These are phyloP conservation scores for Leishmania mexicana DNA, from an alignment of 208 protist genomes.

Conservation along the genomic window DNA sequence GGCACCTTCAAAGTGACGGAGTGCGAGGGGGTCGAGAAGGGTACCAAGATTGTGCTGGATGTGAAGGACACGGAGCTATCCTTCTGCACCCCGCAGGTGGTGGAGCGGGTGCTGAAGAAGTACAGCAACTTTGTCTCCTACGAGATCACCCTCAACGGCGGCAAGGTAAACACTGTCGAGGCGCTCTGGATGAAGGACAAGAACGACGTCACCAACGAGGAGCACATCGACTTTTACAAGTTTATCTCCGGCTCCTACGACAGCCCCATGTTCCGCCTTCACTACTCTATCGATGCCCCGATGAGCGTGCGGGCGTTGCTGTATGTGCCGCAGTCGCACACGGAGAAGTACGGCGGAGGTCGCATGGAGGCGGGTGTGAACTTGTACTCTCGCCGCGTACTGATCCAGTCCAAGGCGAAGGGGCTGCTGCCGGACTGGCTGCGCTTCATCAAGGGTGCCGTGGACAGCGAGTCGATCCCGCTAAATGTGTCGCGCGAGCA, in stretches of 20 bases:
- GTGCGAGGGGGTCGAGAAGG: slow-evolving; percentile 94
- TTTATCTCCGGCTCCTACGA: slow-evolving; percentile 95
- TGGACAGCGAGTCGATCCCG: slow-evolving; percentile 98
- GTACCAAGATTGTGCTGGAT: slow-evolving; percentile 97
- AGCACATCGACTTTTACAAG: slow-evolving; percentile 98
- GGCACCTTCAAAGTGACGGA: slow-evolving; percentile 94
- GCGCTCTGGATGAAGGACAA: slow-evolving; percentile 97
- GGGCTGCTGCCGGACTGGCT: slow-evolving; percentile 98
- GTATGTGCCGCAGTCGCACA: slow-evolving; percentile 96
- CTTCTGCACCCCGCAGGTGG: slow-evolving; percentile 92
- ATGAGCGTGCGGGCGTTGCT: slow-evolving; percentile 94
- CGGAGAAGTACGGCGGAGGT: slow-evolving; percentile 97
- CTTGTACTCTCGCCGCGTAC: slow-evolving; percentile 95
- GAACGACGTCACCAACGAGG: slow-evolving; percentile 91
- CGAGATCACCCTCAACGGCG: slow-evolving; percentile 95
- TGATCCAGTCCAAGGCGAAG: slow-evolving; percentile 96
- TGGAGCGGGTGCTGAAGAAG: slow-evolving; percentile 96
- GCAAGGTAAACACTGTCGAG: slow-evolving; percentile 95
- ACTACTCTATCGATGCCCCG: slow-evolving; percentile 97
- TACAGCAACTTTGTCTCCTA: slow-evolving; percentile 98
- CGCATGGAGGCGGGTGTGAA: slow-evolving; percentile 95
- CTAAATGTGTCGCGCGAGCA: slow-evolving; percentile 98
- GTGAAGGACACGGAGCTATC: slow-evolving; percentile 94
- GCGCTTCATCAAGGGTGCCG: slow-evolving; percentile 96
- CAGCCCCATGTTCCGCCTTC: slow-evolving; percentile 93